These are phyloP conservation scores for Metschnikowia sp. DNA, from an alignment of 805 yeast genomes.

Conservation along the genomic window DNA sequence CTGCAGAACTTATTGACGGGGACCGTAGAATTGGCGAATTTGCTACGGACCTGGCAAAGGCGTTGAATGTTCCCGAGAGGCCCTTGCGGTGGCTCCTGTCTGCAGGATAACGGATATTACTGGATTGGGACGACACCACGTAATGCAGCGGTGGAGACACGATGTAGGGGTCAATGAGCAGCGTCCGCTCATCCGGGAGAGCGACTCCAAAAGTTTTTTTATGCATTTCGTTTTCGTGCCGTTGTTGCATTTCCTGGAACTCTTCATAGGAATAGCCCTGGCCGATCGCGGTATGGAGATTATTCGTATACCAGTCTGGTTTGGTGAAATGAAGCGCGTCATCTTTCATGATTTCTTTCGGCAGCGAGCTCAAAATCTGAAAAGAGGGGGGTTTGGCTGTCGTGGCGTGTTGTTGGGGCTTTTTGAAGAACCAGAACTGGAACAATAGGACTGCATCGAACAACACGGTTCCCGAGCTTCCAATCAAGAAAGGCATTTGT, in stretches of 20 bases:
- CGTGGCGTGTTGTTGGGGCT: background rate
- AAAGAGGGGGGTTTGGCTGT: background rate
- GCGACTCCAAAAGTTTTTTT: background rate
- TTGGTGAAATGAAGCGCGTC: slow-evolving; percentile 25
- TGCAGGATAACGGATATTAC: background rate
- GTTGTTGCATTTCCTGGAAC: background rate
- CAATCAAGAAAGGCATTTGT: slow-evolving; percentile 20
- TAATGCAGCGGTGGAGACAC: slow-evolving; percentile 18
- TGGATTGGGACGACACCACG: slow-evolving; percentile 12
- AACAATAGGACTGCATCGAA: slow-evolving; percentile 30
- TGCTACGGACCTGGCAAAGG: slow-evolving; percentile 17
- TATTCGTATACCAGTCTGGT: slow-evolving; percentile 39
- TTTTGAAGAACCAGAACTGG: slow-evolving; percentile 29
- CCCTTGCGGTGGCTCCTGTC: slow-evolving; percentile 7
- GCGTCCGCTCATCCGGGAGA: slow-evolving; percentile 10
- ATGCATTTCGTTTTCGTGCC: too few species aligned
- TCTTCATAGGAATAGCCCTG: slow-evolving; percentile 4
- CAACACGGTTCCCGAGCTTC: slow-evolving; percentile 23
- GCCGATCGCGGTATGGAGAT: background rate
- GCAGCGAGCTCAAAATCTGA: background rate
- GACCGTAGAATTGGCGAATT: slow-evolving; percentile 12
- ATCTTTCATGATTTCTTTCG: background rate
- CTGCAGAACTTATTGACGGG: slow-evolving; percentile 10
- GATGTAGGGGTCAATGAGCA: slow-evolving; percentile 11
- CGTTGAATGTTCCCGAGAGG: slow-evolving; percentile 19